Percentiles rank a stretch among this genome's conserved stretches.
These are phyloP conservation scores for Glycine soja DNA, from an alignment of 306 rosid genomes.

Conservation along the genomic window DNA sequence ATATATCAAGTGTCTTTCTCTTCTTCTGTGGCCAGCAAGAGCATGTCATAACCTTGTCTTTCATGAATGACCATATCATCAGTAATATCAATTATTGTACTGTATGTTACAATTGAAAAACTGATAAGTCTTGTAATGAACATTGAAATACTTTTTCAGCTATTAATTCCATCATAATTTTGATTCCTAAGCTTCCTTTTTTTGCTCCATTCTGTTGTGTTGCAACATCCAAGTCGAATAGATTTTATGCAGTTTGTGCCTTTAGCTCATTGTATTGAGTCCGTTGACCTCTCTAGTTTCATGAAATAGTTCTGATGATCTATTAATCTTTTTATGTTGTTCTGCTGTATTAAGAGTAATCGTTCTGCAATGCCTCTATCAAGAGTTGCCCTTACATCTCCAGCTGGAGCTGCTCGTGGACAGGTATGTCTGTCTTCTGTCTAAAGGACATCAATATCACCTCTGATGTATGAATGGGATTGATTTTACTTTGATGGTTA, in stretches of 20 bases:
- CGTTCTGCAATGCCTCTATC: slow-evolving; percentile 89
- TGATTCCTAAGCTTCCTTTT: slow-evolving; percentile 3
- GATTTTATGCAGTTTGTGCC: neutral
- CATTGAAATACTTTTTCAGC: slow-evolving; percentile 13
- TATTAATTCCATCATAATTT: slow-evolving; percentile 5
- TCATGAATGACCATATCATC: slow-evolving; percentile 1
- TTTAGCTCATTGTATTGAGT: slow-evolving; percentile 10
- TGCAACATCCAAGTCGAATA: slow-evolving; percentile 12
- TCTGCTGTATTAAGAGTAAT: slow-evolving; percentile 61
- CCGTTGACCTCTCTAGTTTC: neutral
- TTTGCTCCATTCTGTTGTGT: slow-evolving; percentile 27
- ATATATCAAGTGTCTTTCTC: neutral
- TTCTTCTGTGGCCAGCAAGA: slow-evolving; percentile 8
- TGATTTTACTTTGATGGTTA: slow-evolving; percentile 42
- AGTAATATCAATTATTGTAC: slow-evolving; percentile 5
- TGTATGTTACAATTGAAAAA: slow-evolving; percentile 13
- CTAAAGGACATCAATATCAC: slow-evolving; percentile 23
- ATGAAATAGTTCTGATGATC: slow-evolving; percentile 15
- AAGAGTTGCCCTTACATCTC: slow-evolving; percentile 81
- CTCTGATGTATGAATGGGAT: slow-evolving; percentile 23
- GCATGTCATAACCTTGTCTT: slow-evolving; percentile 3
- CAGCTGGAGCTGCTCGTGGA: slow-evolving; percentile 96
- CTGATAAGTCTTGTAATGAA: neutral
- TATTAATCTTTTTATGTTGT: slow-evolving; percentile 33
- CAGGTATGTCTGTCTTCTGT: slow-evolving; percentile 65